phyloP scores from a whole-genome alignment of 148 eudicot genomes.

The Cornus kousa region DNA sequence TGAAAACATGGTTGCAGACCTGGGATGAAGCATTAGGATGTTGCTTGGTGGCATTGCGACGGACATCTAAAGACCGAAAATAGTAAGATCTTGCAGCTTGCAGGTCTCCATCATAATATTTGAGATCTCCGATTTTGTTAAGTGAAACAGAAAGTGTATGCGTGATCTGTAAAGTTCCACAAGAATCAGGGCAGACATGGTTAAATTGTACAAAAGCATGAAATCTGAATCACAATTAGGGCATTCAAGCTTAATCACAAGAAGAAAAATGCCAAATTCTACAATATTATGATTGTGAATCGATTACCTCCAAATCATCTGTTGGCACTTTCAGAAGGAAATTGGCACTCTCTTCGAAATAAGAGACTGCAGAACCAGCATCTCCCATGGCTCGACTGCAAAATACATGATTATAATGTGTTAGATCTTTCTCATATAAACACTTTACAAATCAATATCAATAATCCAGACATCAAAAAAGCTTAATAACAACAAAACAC shows the following conservation, averaged over 20 bases:
- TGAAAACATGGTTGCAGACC: constrained; percentile 40
- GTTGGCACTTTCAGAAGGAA: constrained; percentile 62
- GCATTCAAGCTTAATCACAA: neutral
- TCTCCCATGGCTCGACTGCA: constrained; percentile 92
- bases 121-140: constrained; percentile 93
- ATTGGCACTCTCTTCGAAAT: constrained; percentile 85
- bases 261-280: neutral
- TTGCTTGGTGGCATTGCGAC: constrained; percentile 66
- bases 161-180: constrained; percentile 55
- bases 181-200: constrained; percentile 1
- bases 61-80: constrained; percentile 73
- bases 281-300: neutral
- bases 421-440: neutral
- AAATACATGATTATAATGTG: neutral
- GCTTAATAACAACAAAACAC: neutral
- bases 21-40: constrained; percentile 58
- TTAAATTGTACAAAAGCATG: no score
- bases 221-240: neutral
- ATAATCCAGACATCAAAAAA: neutral
- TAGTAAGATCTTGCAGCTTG: constrained; percentile 76
- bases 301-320: constrained; percentile 73
- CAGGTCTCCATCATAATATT: constrained; percentile 84
- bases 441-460: neutral
- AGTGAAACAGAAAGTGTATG: constrained; percentile 94
- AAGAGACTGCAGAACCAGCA: constrained; percentile 66